Evolutionary conservation across 495 filamentous ascomycete species (phyloP).

Genomic region (Beverwykella pulmonaria): DNA sequence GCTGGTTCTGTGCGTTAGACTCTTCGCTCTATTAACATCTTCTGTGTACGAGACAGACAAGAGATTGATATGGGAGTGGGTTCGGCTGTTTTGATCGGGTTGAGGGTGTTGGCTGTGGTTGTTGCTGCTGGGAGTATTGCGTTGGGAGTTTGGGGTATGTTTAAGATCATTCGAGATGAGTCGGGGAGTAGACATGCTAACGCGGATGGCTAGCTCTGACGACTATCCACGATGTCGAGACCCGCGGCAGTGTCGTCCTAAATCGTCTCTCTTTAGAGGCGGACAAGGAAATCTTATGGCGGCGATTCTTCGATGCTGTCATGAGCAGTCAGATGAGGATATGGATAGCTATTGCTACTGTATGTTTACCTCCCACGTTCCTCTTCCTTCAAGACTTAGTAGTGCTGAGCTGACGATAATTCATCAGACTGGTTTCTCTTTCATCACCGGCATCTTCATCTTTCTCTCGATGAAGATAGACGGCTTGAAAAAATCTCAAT

Average conservation of each 20-base stretch:
- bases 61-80: conserved; percentile 1
- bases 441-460: conserved; percentile 11
- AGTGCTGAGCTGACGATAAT: neutral
- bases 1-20: conserved; percentile 24
- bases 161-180: neutral
- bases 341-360: conserved; percentile 24
- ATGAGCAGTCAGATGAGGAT: conserved; percentile 19
- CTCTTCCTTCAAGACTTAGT: neutral
- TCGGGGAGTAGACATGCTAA: neutral
- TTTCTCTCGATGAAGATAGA: conserved; percentile 14
- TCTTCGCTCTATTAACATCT: neutral
- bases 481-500: conserved; percentile 6
- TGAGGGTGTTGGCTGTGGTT: conserved; percentile 17
- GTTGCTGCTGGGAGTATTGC: conserved; percentile 16
- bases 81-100: conserved; percentile 5
- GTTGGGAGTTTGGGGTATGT: conserved; percentile 27
- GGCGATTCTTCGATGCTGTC: conserved; percentile 15
- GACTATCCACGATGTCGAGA: conserved; percentile 21
- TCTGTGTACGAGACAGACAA: neutral
- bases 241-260: conserved; percentile 12
- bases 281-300: conserved; percentile 9
- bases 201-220: neutral
- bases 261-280: neutral
- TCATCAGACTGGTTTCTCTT: conserved; percentile 17
- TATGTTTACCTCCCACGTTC: conserved; percentile 4